These are phyloP conservation scores for Annulohypoxylon stygium DNA, from an alignment of 495 filamentous ascomycete species.

Conservation along the genomic window DNA sequence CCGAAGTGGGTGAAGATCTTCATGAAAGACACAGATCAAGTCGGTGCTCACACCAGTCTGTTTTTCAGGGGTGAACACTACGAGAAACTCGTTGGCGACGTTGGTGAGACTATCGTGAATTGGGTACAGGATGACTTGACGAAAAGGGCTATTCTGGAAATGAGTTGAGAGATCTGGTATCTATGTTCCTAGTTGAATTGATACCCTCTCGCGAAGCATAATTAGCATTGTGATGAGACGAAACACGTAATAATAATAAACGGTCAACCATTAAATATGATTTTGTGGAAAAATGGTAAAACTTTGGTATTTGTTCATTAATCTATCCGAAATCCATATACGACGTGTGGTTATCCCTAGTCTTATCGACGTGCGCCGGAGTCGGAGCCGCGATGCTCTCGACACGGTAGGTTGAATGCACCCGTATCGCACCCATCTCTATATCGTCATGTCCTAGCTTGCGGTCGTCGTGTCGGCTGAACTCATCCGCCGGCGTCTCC, in stretches of 20 bases:
- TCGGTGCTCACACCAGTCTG: slow-evolving; percentile 85
- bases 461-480: background rate
- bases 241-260: slow-evolving; percentile 8
- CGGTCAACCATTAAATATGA: background rate
- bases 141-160: slow-evolving; percentile 51
- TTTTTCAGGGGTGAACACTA: slow-evolving; percentile 80
- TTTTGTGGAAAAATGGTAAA: background rate
- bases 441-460: slow-evolving; percentile 11
- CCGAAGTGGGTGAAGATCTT: slow-evolving; percentile 79
- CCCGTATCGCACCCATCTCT: slow-evolving; percentile 14
- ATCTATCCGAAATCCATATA: slow-evolving; percentile 26
- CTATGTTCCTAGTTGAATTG: background rate
- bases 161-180: slow-evolving; percentile 19
- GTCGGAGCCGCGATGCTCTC: background rate
- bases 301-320: slow-evolving; percentile 5
- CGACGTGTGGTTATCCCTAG: background rate
- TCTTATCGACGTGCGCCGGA: slow-evolving; percentile 16
- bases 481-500: slow-evolving; percentile 16
- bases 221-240: slow-evolving; percentile 4
- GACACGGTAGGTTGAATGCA: background rate
- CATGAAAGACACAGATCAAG: slow-evolving; percentile 87
- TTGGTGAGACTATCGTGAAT: slow-evolving; percentile 73
- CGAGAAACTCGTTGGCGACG: slow-evolving; percentile 80
- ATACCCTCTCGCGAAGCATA: slow-evolving; percentile 3
- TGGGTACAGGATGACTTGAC: slow-evolving; percentile 76